Evolutionary conservation across 805 yeast genomes (phyloP), one percentile per base, ranked within the genome.

Genomic region (Wickerhamomyces subpelliculosus): DNA sequence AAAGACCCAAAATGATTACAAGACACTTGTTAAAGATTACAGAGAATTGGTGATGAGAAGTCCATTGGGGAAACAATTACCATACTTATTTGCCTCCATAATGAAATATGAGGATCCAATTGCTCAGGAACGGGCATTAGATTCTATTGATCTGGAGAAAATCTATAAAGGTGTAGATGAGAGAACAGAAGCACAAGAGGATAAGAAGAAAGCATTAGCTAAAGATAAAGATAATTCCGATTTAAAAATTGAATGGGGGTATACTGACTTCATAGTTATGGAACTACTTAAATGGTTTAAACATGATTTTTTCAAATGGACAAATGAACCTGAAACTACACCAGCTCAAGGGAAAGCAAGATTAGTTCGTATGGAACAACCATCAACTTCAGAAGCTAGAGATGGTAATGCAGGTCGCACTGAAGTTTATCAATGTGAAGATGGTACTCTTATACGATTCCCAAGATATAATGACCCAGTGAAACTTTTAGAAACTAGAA

Each of bases 281-380:
- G 82, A 74, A 43, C 53, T 80, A 24, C 59, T 83, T 12, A 59
- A 67, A 34, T 83, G 86, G 80, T 90, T 81, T 64, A 87, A 86
- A 48, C 65, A 78, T 28, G 80, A 75, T 29, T 88, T 85, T 62
- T 90, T 90, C 62, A 65, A 61, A 21, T 90, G 97, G 97, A 79
- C 85, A 8, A 82, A 83, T 49, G 69, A 70, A 27, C 87, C 93
- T 0, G 55, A 64, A 10, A 85, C 96, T 47, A 36, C 36, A 0
- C 84, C 95, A 55, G 68, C 65, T 0, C 59, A 60, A 18, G 54
- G 53, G 3, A 54, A 58, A 16, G 65, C 70, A 22, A 66, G 41
- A 3, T 44, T 55, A 0, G 38, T 59, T 0, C 75, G 78, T 0
- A 54, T 61, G 0, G 58, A 59, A 1, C 49, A 61, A 2, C 78